Evolutionary conservation across 2,329 filamentous ascomycete genomes (phyloP), one percentile per base, ranked within the genome.

Genomic region (Cladosporium sp.): DNA sequence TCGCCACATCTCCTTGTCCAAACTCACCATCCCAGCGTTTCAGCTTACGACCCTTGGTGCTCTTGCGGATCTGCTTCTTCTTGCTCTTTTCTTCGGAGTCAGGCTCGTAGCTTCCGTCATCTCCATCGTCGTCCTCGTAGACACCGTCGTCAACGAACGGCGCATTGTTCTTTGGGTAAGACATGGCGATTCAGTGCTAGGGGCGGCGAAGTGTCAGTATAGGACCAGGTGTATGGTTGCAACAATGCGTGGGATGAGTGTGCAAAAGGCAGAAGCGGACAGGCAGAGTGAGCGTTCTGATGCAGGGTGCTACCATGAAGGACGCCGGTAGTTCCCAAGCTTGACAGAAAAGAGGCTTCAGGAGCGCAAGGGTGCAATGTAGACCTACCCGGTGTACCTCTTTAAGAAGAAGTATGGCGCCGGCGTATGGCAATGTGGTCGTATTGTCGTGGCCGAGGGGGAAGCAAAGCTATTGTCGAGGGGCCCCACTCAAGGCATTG

Each of bases 1-100:
- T 8, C 41, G n/a, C n/a, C n/a, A 21, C n/a, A 47, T 47, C n/a
- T 47, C 41, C n/a, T 15, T 58, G 30, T 8, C 51, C 41, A 34
- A n/a, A 64, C 73, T 69, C 69, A 75, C 74, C 57, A 64, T 72
- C 66, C 74, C 74, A 75, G 65, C 74, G 72, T 34, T 73, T 68
- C 15, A 75, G 71, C 65, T 69, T 66, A 44, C 74, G 74, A 14
- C 68, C 69, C 24, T 60, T 61, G 14, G 69, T 68, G 55, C 67
- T 68, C 65, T 70, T 72, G 65, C 71, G 71, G 24, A 24, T 11
- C 21, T 36, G n/a, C 36, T 64, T 64, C n/a, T 21, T 34, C 12
- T 34, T 34, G 55, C n/a, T 10, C 30, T 36, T 58, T n/a, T 58
- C 55, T 21, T 55, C 32, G 8, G 10, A 11, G 52, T 55, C 52